These are phyloP conservation scores for Ophiostoma ulmi DNA, from an alignment of 2,329 filamentous ascomycete species.

Conservation along the genomic window DNA sequence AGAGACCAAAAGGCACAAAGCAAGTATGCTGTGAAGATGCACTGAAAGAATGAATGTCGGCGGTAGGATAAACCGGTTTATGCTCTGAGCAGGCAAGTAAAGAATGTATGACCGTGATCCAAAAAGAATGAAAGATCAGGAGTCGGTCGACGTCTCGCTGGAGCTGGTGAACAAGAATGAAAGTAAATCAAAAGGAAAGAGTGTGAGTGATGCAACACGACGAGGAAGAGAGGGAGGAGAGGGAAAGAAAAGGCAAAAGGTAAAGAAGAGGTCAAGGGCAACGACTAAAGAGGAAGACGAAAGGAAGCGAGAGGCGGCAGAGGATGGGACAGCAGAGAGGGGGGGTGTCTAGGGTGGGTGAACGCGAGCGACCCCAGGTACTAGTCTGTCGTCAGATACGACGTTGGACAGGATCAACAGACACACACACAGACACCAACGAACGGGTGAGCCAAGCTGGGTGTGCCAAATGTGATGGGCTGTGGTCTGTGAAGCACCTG, in stretches of 20 bases:
- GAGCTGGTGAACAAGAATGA: neutral
- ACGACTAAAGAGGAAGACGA: conserved; percentile 13
- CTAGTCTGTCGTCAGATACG: neutral
- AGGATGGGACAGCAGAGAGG: neutral
- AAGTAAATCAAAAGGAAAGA: conserved; percentile 15
- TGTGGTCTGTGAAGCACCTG: neutral
- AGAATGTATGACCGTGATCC: conserved; percentile 11
- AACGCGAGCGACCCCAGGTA: neutral
- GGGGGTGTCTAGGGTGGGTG: neutral
- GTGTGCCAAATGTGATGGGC: neutral
- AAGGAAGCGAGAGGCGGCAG: neutral
- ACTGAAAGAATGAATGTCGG: neutral
- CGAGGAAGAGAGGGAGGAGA: conserved; percentile 5
- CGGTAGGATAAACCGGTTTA: neutral
- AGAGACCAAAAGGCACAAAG: neutral
- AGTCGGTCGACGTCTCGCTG: conserved; percentile 27
- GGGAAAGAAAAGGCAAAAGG: conserved; percentile 15
- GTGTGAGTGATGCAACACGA: conserved; percentile 11
- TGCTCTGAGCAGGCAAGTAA: neutral
- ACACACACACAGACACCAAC: neutral
- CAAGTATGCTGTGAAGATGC: neutral
- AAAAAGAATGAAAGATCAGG: conserved; percentile 17
- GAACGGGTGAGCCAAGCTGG: neutral
- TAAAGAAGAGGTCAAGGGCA: neutral
- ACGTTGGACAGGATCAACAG: neutral